These are phyloP conservation scores for Emydomyces testavorans DNA, from an alignment of 2,329 filamentous ascomycete genomes.

Conservation along the genomic window DNA sequence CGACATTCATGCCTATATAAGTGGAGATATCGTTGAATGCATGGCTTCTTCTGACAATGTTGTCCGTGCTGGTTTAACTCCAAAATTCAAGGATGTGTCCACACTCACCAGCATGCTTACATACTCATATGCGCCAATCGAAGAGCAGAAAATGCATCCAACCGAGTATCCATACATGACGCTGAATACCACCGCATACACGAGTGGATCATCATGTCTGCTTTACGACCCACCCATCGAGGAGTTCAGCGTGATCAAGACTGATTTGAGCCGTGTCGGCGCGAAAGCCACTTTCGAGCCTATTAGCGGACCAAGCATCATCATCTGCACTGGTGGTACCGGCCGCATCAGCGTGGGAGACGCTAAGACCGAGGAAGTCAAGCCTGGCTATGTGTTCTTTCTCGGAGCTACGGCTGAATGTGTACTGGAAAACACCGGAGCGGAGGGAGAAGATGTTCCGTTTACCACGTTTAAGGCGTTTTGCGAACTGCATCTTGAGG, in stretches of 20 bases:
- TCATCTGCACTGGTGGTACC: conserved; percentile 76
- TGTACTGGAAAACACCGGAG: conserved; percentile 54
- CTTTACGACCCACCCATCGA: conserved; percentile 95
- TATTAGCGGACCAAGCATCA: conserved; percentile 76
- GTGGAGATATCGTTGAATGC: conserved; percentile 84
- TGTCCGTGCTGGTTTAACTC: conserved; percentile 90
- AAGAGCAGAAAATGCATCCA: conserved; percentile 85
- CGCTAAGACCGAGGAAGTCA: conserved; percentile 58
- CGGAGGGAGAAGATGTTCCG: conserved; percentile 42
- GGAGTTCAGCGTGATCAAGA: conserved; percentile 83
- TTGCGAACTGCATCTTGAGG: conserved; percentile 49
- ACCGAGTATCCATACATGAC: conserved; percentile 75
- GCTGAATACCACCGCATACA: conserved; percentile 71
- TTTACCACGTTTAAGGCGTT: conserved; percentile 90
- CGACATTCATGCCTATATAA: conserved; percentile 84
- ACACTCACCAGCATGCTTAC: conserved; percentile 86
- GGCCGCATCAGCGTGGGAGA: conserved; percentile 78
- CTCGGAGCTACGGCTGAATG: conserved; percentile 80
- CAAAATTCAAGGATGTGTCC: conserved; percentile 93
- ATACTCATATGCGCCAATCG: conserved; percentile 88
- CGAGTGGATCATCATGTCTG: conserved; percentile 56
- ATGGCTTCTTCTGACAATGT: conserved; percentile 99
- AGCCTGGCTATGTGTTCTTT: conserved; percentile 65
- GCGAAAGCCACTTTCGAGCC: conserved; percentile 81
- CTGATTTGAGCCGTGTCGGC: conserved; percentile 55